Percentiles rank a stretch among this genome's conserved stretches.
These are phyloP conservation scores for Ensete ventricosum DNA, from an alignment of 176 grass and related monocot genomes.

Conservation along the genomic window DNA sequence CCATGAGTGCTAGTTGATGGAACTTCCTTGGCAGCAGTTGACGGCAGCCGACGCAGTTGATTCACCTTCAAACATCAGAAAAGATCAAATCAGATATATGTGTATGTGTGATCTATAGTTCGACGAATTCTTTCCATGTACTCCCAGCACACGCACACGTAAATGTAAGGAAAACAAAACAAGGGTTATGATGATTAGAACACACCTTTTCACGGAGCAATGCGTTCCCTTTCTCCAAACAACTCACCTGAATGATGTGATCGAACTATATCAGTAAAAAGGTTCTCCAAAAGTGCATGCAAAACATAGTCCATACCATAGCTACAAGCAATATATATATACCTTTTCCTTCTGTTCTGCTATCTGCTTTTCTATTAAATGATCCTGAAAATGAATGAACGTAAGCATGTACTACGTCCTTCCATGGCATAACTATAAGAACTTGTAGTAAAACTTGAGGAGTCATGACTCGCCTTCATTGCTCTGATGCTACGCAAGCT, in stretches of 20 bases:
- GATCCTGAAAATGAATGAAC: background rate
- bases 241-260: background rate
- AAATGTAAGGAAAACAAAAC: background rate
- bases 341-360: slow-evolving; percentile 2
- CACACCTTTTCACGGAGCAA: background rate
- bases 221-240: background rate
- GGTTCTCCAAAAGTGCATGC: background rate
- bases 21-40: background rate
- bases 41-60: no score
- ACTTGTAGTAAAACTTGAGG: background rate
- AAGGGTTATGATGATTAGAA: background rate
- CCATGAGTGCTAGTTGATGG: background rate
- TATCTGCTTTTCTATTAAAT: background rate
- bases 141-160: no score
- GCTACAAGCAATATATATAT: background rate
- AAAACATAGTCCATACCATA: background rate
- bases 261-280: background rate
- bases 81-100: background rate
- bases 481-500: slow-evolving; percentile 22
- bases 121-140: background rate
- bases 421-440: background rate
- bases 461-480: slow-evolving; percentile 18
- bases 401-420: background rate
- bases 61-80: background rate
- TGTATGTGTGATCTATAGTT: background rate